A percentile compares a stretch with the other conserved stretches of the same genome.
Evolutionary conservation across 2,329 filamentous ascomycete genomes (phyloP).

Genomic region (Alternaria angustiovoidea): DNA sequence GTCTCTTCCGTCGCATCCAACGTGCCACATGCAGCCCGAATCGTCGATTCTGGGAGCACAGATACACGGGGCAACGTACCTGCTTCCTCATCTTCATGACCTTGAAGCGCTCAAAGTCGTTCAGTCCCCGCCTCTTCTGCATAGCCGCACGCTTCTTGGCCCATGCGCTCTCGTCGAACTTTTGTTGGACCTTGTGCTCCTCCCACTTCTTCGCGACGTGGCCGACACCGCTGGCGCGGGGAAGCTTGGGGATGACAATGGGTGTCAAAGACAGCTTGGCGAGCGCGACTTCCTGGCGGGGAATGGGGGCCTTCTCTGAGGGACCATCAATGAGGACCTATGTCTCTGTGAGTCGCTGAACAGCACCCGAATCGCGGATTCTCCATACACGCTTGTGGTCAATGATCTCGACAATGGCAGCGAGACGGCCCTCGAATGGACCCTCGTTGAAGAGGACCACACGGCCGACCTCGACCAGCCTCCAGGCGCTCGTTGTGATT

Average conservation of each 20-base stretch:
- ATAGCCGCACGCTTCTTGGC: slow-evolving; percentile 91
- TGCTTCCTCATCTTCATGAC: slow-evolving; percentile 99
- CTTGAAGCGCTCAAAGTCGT: slow-evolving; percentile 99
- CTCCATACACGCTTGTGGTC: slow-evolving; percentile 99
- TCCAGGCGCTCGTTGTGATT: slow-evolving; percentile 66
- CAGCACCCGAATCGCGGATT: slow-evolving; percentile 22
- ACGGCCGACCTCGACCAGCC: slow-evolving; percentile 98
- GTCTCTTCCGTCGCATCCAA: slow-evolving; percentile 7
- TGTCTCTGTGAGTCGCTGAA: slow-evolving; percentile 41
- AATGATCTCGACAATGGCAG: slow-evolving; percentile 98
- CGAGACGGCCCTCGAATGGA: slow-evolving; percentile 84
- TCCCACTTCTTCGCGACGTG: slow-evolving; percentile 89
- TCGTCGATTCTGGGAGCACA: neutral
- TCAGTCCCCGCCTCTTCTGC: slow-evolving; percentile 87
- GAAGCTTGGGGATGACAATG: slow-evolving; percentile 84
- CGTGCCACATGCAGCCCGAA: neutral
- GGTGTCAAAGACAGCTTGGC: slow-evolving; percentile 86
- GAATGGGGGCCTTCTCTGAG: slow-evolving; percentile 78
- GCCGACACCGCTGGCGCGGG: slow-evolving; percentile 83
- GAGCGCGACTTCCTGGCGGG: slow-evolving; percentile 86
- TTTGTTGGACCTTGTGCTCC: slow-evolving; percentile 87
- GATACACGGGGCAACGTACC: slow-evolving; percentile 62
- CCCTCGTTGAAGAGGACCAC: slow-evolving; percentile 90
- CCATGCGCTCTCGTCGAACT: slow-evolving; percentile 91
- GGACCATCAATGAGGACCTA: slow-evolving; percentile 97